Base-by-base conservation (phyloP, 1,139 yeast species). In the Geotrichum carabidarum region DNA sequence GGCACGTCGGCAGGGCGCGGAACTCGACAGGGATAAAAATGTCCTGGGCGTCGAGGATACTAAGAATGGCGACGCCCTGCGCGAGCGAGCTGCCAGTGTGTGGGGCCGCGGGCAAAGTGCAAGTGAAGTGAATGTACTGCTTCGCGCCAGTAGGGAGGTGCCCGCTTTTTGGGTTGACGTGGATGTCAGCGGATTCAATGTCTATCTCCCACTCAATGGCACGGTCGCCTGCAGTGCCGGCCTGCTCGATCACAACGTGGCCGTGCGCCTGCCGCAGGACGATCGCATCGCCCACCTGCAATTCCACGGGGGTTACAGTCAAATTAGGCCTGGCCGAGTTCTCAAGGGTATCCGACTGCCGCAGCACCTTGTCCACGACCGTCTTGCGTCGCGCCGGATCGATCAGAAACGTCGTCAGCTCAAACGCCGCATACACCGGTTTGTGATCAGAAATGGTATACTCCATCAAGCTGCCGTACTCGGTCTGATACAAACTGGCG, bases 361-460 rank as follows among this genome's bases (percentile, higher is more conserved):
- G 73, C 50, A 76, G 65, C 45, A 74, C 68, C 2, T 65, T 56
- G 22, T 69, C 68, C 30, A 76, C 71, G 14, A 75, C 64, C 15
- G 57, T 60, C n/a, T 69, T 65, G 27, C 78, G 71, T 49, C 65
- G 66, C 1, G 60, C 68, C 11, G 64, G 75, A 66, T 86, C 78
- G 31, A 83, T 74, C 14, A 82, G 64, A 32, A 76, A 73, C 0
- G 78, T 76, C 0, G 74, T 69, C 1, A 84, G 62, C 12, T 69
- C 72, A 62, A 80, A 81, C 9, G 76, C 72, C 0, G 84, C 77
- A 50, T 72, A 72, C 0, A 87, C 94, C 0, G 95, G 95, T 50
- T 84, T 73, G 68, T 87, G 96, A 65, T 87, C 96, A 0, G 91
- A 83, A 30, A 82, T 76, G 1, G 73, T 63, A 60, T 77, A 78